phyloP scores from a whole-genome alignment of 2,329 filamentous ascomycete species.

The Trichoderma arundinaceum region DNA sequence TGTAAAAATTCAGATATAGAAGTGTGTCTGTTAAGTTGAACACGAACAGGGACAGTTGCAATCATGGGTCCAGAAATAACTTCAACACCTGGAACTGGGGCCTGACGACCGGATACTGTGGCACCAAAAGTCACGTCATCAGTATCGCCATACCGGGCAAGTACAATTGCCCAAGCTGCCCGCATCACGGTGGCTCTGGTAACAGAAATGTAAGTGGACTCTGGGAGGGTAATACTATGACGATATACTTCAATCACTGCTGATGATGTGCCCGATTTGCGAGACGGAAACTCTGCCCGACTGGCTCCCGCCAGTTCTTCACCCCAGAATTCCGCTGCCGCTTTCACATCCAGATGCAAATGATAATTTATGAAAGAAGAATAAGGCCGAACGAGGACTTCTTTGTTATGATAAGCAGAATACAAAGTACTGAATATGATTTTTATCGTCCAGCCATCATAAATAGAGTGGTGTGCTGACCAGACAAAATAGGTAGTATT shows the following conservation, averaged over 20 bases:
- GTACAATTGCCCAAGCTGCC: slow-evolving; percentile 43
- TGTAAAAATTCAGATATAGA: slow-evolving; percentile 16
- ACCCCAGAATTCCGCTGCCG: slow-evolving; percentile 26
- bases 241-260: slow-evolving; percentile 13
- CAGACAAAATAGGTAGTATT: slow-evolving; percentile 35
- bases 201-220: slow-evolving; percentile 27
- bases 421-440: slow-evolving; percentile 32
- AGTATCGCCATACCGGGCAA: slow-evolving; percentile 45
- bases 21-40: slow-evolving; percentile 3
- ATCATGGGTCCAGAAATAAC: slow-evolving; percentile 32
- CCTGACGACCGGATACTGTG: slow-evolving; percentile 34
- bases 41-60: slow-evolving; percentile 27
- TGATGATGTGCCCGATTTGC: neutral
- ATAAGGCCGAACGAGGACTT: neutral
- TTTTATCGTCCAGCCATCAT: slow-evolving; percentile 40
- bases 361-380: slow-evolving; percentile 37
- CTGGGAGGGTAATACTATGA: neutral
- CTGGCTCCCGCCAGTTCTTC: slow-evolving; percentile 29
- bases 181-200: slow-evolving; percentile 37
- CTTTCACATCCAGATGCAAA: slow-evolving; percentile 38
- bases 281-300: slow-evolving; percentile 27
- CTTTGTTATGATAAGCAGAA: slow-evolving; percentile 7
- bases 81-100: slow-evolving; percentile 33
- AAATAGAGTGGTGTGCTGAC: slow-evolving; percentile 40
- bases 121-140: slow-evolving; percentile 34